Percentiles rank a stretch among this genome's conserved stretches.
phyloP scores from a whole-genome alignment of 1,284 basidiomycete species.

The Phellopilus nigrolimitatus region DNA sequence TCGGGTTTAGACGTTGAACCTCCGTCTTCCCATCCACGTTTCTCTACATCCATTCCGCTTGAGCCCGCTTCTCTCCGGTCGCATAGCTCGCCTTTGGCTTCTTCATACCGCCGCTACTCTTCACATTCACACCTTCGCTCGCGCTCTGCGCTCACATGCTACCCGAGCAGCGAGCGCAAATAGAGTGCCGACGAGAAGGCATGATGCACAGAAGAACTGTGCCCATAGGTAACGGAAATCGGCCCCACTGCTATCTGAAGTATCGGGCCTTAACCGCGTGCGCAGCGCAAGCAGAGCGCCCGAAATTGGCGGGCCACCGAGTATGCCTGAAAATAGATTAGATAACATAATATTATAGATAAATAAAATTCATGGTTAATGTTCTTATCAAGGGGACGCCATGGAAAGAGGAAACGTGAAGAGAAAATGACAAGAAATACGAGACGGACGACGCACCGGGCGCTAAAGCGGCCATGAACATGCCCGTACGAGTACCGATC shows the following conservation, averaged over 20 bases:
- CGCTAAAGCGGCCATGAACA: conserved; percentile 21
- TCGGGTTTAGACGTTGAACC: too few relatives aligned
- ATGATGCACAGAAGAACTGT: conserved; percentile 16
- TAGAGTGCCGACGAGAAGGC: conserved; percentile 12
- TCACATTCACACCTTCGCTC: conserved; percentile 9
- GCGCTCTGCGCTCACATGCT: background rate
- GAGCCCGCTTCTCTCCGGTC: background rate
- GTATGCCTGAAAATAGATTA: conserved; percentile 14
- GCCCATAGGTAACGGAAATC: conserved; percentile 18
- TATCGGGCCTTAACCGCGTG: background rate
- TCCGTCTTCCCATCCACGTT: too few relatives aligned
- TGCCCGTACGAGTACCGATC: conserved; percentile 20
- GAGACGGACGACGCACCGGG: conserved; percentile 9
- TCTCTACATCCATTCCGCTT: too few relatives aligned
- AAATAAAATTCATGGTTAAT: too few relatives aligned
- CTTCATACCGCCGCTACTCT: background rate
- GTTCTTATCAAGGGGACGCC: background rate
- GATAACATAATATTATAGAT: background rate
- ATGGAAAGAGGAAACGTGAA: background rate
- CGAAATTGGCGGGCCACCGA: conserved; percentile 19
- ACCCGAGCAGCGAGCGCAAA: conserved; percentile 15
- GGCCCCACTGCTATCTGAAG: conserved; percentile 5
- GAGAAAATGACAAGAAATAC: background rate
- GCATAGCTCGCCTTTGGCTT: background rate
- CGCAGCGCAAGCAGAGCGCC: conserved; percentile 17